Percentiles rank a stretch among this genome's conserved stretches.
phyloP scores from a whole-genome alignment of 495 filamentous ascomycete species.

The Poronia punctata region DNA sequence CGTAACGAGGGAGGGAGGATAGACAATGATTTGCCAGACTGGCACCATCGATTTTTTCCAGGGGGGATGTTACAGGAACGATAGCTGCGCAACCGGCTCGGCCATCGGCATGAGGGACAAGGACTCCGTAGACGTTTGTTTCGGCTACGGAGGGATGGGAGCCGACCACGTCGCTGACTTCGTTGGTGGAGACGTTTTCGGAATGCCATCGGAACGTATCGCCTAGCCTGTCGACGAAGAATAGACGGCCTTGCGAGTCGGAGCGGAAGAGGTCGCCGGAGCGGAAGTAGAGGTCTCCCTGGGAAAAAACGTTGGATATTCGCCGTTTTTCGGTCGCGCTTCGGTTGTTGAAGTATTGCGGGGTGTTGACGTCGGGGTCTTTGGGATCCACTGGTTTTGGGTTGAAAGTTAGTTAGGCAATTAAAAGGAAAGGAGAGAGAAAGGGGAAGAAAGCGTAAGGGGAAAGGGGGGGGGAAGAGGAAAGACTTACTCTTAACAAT shows the following conservation, averaged over 20 bases:
- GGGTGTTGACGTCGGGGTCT: constrained; percentile 36
- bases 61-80: constrained; percentile 25
- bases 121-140: constrained; percentile 76
- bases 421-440: too few relatives aligned
- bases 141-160: constrained; percentile 57
- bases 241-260: constrained; percentile 61
- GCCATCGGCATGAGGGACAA: constrained; percentile 61
- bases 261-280: constrained; percentile 65
- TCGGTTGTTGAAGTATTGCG: constrained; percentile 61
- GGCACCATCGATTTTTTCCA: constrained; percentile 10
- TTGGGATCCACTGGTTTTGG: constrained; percentile 33
- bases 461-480: not conserved
- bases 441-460: too few relatives aligned
- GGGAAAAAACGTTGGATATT: constrained; percentile 59
- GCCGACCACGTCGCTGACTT: constrained; percentile 62
- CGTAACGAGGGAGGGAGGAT: constrained; percentile 59
- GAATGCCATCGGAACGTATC: constrained; percentile 81
- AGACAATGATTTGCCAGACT: constrained; percentile 37
- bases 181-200: constrained; percentile 74
- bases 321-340: constrained; percentile 60
- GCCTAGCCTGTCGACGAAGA: constrained; percentile 67
- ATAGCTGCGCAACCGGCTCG: constrained; percentile 62
- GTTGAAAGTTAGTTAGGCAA: too few relatives aligned
- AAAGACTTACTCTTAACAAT: constrained; percentile 46
- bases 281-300: constrained; percentile 70